Base-by-base conservation (phyloP, 257 asterid species). In the Marsdenia floribunda region DNA sequence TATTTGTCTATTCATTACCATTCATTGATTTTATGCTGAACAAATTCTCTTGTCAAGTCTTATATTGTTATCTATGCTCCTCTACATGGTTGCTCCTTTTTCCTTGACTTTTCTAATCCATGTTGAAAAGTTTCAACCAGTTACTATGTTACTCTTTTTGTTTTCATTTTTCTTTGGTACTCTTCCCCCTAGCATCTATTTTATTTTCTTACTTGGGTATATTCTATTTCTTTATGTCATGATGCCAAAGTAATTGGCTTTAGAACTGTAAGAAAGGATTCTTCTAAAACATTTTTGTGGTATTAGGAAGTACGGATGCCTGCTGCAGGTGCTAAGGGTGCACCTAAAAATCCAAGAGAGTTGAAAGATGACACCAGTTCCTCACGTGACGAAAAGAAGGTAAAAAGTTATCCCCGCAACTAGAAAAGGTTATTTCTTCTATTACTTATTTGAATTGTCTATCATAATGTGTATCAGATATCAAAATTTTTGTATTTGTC, bases 221-320 rank as follows among this genome's bases (percentile, higher is more conserved):
- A 50, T 22, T 54, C 64, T 44, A 33, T 54, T 68, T 66, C 71
- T 50, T 70, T 72, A 37, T n/a, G 57, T 72, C 72, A 9, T 54
- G 59, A 19, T 77, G 26, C 33, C 21, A 26, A 49, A 64, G 71
- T 37, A 50, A 46, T 72, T 76, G 58, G 64, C 60, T 80, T 38
- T 13, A 64, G 33, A 60, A 70, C 63, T 70, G 40, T 70, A 54
- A 61, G 29, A 22, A 59, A 49, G 66, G 53, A 38, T 57, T 84
- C 74, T 54, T 82, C 85, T 85, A 71, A 81, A 82, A 52, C 40
- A 77, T 38, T 29, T 35, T 24, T 37, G 67, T 79, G 80, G 22
- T 81, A 67, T 60, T 84, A 93, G 98, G 98, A 91, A 90, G 97
- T 88, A 55, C 87, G 98, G 87, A 90, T 93, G 96, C 96, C 97